phyloP scores from a whole-genome alignment of 306 rosid genomes.

The Pachyrhizus erosus region DNA sequence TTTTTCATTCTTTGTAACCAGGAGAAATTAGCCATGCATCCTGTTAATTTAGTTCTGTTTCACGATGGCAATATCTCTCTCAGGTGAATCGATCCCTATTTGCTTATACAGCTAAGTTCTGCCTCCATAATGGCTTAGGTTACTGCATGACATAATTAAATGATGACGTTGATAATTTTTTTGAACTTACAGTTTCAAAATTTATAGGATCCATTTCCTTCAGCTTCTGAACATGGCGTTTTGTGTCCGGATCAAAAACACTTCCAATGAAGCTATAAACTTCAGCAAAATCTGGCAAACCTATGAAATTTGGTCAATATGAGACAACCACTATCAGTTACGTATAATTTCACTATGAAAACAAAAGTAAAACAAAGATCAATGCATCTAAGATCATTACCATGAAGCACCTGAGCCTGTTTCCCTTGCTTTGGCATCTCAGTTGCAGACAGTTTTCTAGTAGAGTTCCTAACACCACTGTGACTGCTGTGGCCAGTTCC shows the following conservation, averaged over 20 bases:
- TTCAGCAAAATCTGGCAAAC: conserved; percentile 75
- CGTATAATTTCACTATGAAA: not conserved
- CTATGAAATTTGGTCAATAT: conserved; percentile 46
- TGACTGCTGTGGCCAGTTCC: conserved; percentile 44
- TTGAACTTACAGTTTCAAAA: conserved; percentile 74
- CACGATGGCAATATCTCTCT: not conserved
- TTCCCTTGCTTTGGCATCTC: conserved; percentile 59
- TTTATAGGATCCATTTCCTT: conserved; percentile 90
- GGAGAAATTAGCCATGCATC: not conserved
- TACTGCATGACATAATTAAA: not conserved
- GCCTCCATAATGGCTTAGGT: not conserved
- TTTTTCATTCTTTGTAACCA: not conserved
- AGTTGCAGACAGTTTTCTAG: conserved; percentile 45
- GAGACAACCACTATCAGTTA: not conserved
- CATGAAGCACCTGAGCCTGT: conserved; percentile 58
- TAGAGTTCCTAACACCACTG: conserved; percentile 55
- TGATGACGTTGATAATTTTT: not conserved
- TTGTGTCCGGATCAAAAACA: conserved; percentile 72
- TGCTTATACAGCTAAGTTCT: not conserved
- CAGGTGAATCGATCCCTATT: not conserved
- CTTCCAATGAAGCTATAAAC: conserved; percentile 53
- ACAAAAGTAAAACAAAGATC: not conserved
- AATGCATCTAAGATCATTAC: conserved; percentile 49
- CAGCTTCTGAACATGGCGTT: conserved; percentile 70
- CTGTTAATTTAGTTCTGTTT: not conserved